Evolutionary conservation across 2,329 filamentous ascomycete species (phyloP), one percentile per base, ranked within the genome.

Genomic region (Coniella lustricola): DNA sequence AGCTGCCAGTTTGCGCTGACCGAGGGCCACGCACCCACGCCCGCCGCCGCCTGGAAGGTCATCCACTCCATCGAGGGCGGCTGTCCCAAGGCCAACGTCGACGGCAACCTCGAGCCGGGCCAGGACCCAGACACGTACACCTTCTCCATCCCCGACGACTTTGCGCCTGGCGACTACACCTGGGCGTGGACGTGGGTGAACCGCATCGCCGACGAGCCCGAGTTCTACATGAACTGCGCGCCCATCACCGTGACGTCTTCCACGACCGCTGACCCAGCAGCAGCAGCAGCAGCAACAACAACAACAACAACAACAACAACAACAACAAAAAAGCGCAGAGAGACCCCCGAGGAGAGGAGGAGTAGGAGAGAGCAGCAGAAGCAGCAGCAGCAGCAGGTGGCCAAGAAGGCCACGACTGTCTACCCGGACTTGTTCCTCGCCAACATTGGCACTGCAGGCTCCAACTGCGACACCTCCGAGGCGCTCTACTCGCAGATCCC

Each of bases 121-220:
- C 58, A 61, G 3, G 67, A 70, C 33, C 63, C 70, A 3, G 68
- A 72, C 42, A 62, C 64, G 0, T 84, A 79, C 66, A 63, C 72
- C 31, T 86, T 79, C 64, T 69, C 62, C 1, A 75, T 88, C 34
- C 85, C 84, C 0, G 54, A 57, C 0, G 76, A 72, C 17, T 71
- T 88, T 29, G 72, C 74, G 12, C 69, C 78, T 9, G 85, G 85
- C 4, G 70, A 82, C 33, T 84, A 81, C 42, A 81, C 78, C 0
- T 71, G 89, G n/a, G 80, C 81, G 2, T 90, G 84, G 84, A 83
- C 82, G 4, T 90, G 85, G 85, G 74, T 84, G 59, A 86, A 87
- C 51, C 52, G 60, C 0, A 84, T 81, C 38, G 61, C 85, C 14
- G 85, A 84, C 0, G 82, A 85, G 60, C 77, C 84, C 3, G 85